A percentile compares a stretch with the other conserved stretches of the same genome.
phyloP scores from a whole-genome alignment of 805 yeast species.

The Monosporozyma yasuniensis region DNA sequence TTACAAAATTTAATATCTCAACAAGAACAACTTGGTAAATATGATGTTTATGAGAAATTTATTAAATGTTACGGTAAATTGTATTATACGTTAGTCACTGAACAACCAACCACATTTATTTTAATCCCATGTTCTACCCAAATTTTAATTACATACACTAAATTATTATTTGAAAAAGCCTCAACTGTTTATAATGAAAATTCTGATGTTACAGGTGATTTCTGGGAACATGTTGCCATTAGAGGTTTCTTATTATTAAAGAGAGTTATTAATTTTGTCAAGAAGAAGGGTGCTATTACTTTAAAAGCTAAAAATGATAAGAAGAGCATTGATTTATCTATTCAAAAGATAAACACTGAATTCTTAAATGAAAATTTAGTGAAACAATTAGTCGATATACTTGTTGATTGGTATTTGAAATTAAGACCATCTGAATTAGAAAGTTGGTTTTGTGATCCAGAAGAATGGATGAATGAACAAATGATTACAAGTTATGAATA shows the following conservation, averaged over 20 bases:
- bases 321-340: constrained; percentile 51
- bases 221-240: constrained; percentile 71
- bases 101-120: constrained; percentile 62
- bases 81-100: constrained; percentile 48
- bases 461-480: constrained; percentile 86
- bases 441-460: constrained; percentile 79
- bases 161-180: constrained; percentile 56
- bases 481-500: constrained; percentile 69
- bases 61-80: constrained; percentile 69
- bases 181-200: constrained; percentile 49
- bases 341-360: constrained; percentile 40
- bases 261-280: constrained; percentile 49
- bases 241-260: constrained; percentile 59
- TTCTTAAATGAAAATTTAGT: constrained; percentile 53
- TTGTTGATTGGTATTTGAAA: constrained; percentile 66
- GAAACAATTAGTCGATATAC: constrained; percentile 50
- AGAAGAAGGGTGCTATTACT: constrained; percentile 58
- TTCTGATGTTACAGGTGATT: constrained; percentile 41
- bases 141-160: constrained; percentile 52
- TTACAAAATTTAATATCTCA: constrained; percentile 46
- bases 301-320: constrained; percentile 58
- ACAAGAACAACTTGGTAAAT: constrained; percentile 39
- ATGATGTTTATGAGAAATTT: constrained; percentile 51
- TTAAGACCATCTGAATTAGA: constrained; percentile 70
- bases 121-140: constrained; percentile 55